These are phyloP conservation scores for Mollisia scopiformis DNA, from an alignment of 2,329 filamentous ascomycete species.

Conservation along the genomic window DNA sequence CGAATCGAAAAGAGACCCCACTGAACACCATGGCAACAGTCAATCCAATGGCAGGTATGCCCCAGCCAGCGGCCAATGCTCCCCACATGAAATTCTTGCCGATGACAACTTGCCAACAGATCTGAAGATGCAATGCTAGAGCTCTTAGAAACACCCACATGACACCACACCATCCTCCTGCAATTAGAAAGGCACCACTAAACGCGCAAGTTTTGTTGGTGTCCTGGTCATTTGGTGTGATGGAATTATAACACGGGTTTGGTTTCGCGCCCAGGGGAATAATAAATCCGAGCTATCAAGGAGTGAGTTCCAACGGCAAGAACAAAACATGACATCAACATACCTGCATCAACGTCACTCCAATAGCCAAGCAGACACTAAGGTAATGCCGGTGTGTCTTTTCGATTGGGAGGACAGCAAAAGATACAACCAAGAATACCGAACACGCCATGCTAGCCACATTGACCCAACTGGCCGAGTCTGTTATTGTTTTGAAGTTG, in stretches of 20 bases:
- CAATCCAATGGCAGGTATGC: constrained; percentile 76
- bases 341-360: constrained; percentile 78
- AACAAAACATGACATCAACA: constrained; percentile 40
- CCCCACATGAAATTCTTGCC: constrained; percentile 89
- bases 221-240: constrained; percentile 93
- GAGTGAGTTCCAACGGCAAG: background rate
- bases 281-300: constrained; percentile 79
- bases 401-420: constrained; percentile 78
- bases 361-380: constrained; percentile 81
- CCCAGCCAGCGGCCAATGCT: constrained; percentile 81
- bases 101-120: constrained; percentile 94
- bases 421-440: constrained; percentile 78
- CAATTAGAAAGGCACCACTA: constrained; percentile 82
- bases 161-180: constrained; percentile 81
- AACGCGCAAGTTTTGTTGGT: constrained; percentile 81
- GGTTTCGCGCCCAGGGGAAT: constrained; percentile 81
- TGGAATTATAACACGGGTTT: constrained; percentile 82
- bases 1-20: constrained; percentile 93
- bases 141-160: constrained; percentile 93
- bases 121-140: constrained; percentile 91
- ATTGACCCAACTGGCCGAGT: constrained; percentile 80
- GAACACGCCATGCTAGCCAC: constrained; percentile 74
- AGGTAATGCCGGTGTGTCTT: constrained; percentile 93
- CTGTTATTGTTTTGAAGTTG: constrained; percentile 60
- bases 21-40: constrained; percentile 79